Percentiles rank a stretch among this genome's conserved stretches.
phyloP scores from a whole-genome alignment of 768 basidiomycete species.

The Amanita jacksonii region DNA sequence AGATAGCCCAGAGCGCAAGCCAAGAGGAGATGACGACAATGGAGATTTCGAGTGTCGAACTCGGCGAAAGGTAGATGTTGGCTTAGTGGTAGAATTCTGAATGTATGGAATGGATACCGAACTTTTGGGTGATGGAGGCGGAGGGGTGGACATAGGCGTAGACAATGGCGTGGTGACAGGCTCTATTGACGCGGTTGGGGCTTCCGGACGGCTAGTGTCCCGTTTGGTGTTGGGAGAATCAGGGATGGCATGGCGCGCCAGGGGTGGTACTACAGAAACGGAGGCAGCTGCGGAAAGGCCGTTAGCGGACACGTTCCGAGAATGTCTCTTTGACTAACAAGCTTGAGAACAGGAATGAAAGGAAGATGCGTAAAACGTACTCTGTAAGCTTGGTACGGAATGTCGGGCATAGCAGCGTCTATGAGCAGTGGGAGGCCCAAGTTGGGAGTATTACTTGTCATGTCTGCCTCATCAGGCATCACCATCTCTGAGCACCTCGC shows the following conservation, averaged over 20 bases:
- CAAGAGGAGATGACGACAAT: conserved; percentile 6
- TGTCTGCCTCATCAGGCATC: conserved; percentile 75
- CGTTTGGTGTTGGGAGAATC: too few relatives aligned
- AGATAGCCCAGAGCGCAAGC: background rate
- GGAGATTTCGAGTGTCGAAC: conserved; percentile 19
- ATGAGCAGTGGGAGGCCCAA: too few relatives aligned
- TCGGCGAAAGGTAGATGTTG: conserved; percentile 42
- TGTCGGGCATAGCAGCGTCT: conserved; percentile 12
- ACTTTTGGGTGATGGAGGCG: background rate
- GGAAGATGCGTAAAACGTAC: conserved; percentile 19
- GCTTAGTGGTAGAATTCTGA: background rate
- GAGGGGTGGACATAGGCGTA: background rate
- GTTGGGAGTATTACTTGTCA: conserved; percentile 21
- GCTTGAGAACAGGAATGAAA: conserved; percentile 8
- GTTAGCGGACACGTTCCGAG: conserved; percentile 24
- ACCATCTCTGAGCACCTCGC: conserved; percentile 48
- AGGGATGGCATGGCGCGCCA: too few relatives aligned
- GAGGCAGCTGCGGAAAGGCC: background rate
- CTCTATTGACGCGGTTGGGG: too few relatives aligned
- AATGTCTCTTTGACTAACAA: conserved; percentile 38
- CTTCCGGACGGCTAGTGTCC: too few relatives aligned
- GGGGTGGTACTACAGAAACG: too few relatives aligned
- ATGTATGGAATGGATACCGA: background rate
- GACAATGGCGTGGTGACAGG: background rate
- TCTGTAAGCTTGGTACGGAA: conserved; percentile 46